Evolutionary conservation across 2,329 filamentous ascomycete species (phyloP), one percentile per base, ranked within the genome.

Genomic region (Allantophomopsis lycopodina): DNA sequence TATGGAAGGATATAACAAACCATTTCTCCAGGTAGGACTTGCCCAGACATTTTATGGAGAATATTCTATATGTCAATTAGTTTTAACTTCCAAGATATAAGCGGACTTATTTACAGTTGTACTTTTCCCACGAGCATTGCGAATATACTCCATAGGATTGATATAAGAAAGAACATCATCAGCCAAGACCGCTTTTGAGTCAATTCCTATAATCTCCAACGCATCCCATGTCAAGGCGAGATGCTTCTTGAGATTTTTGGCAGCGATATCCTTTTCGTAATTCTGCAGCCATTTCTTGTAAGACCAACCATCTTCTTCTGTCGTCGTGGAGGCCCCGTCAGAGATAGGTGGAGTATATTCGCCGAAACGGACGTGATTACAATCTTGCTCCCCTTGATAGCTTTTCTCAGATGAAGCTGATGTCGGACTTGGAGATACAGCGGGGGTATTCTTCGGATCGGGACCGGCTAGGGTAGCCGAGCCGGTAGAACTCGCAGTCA

Each of bases 21-120:
- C 40, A 42, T 42, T 36, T 42, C 40, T 35, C 40, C 40, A 8
- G 40, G 31, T n/a, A 36, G 40, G 23, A 42, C 40, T 13, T 40
- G 38, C 11, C 40, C 40, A 40, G 15, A 30, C 18, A 40, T 30
- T n/a, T 42, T 21, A 12, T 42, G 31, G 15, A 42, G 16, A 31
- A 42, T 42, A 13, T 30, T 42, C 40, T 42, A 11, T 20, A 40
- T 18, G 2, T 32, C 28, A 16, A 11, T 32, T 39, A 5, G 15
- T 11, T 4, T n/a, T 20, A 12, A 15, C 5, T 21, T 31, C 7
- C 32, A 39, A 7, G 7, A 20, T 20, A 20, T 20, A 20, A 20
- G 18, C 18, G 7, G 18, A 31, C 31, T 12, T 30, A 20, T 41
- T 20, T 20, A 20, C 12, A 41, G 31, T 41, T 10, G 18, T 20